These are phyloP conservation scores for Phialophora macrospora DNA, from an alignment of 2,329 filamentous ascomycete species.

Conservation along the genomic window DNA sequence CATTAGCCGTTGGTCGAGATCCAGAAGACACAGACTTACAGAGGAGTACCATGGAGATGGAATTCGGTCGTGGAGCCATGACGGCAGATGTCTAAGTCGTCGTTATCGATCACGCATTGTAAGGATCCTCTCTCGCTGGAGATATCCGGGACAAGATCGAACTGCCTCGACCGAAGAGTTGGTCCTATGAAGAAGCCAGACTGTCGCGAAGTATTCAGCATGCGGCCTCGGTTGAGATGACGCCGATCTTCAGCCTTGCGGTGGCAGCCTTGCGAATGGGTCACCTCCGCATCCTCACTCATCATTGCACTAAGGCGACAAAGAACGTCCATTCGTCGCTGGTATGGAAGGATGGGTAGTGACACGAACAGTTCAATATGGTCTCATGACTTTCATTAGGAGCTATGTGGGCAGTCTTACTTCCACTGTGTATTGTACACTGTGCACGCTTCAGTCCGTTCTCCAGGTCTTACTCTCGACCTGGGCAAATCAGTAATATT, in stretches of 20 bases:
- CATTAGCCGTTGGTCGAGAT: background rate
- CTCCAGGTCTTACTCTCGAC: background rate
- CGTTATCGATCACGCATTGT: constrained; percentile 25
- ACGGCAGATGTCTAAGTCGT: constrained; percentile 9
- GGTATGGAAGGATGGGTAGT: background rate
- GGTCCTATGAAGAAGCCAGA: constrained; percentile 26
- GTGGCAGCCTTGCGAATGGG: background rate
- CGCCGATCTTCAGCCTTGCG: constrained; percentile 29
- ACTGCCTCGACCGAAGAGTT: background rate
- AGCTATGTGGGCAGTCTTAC: background rate
- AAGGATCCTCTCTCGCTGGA: background rate
- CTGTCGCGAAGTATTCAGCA: constrained; percentile 22
- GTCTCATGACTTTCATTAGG: background rate
- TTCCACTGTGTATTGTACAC: background rate
- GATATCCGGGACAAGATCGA: background rate
- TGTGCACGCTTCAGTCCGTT: background rate
- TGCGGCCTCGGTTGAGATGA: constrained; percentile 25
- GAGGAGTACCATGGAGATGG: constrained; percentile 17
- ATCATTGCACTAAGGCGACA: too few species aligned
- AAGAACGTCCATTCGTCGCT: background rate
- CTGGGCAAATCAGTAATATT: constrained; percentile 10
- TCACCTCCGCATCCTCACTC: background rate
- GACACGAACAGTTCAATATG: background rate
- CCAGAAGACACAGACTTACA: constrained; percentile 18
- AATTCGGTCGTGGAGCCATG: constrained; percentile 18